Conservation (phyloP, 2,329 filamentous ascomycete genomes). For the Fusarium sp. region DNA sequence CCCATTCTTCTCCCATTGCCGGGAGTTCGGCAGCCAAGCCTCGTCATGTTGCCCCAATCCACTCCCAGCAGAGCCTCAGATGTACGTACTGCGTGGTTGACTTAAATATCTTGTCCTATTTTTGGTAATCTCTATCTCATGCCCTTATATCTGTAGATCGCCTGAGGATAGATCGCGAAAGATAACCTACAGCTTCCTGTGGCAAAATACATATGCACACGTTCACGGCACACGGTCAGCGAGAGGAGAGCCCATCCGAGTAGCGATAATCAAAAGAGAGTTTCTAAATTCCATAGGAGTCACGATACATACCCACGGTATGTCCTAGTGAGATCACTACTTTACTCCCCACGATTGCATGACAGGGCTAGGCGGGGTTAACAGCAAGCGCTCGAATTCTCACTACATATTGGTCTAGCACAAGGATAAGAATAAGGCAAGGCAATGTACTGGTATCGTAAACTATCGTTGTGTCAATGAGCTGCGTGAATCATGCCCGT, state of each 20-base stretch:
- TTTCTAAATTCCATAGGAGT: background rate
- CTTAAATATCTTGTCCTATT: conserved; percentile 11
- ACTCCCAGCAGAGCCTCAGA: conserved; percentile 25
- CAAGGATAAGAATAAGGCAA: conserved; percentile 11
- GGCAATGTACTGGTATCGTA: conserved; percentile 47
- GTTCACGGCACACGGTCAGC: background rate
- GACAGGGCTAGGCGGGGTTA: too few species aligned
- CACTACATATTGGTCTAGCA: background rate
- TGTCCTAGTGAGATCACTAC: conserved; percentile 10
- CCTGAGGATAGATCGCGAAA: background rate
- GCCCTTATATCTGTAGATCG: background rate
- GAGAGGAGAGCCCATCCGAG: background rate
- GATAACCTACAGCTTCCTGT: background rate
- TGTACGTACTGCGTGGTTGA: background rate
- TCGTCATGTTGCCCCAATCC: conserved; percentile 8
- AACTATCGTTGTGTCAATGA: conserved; percentile 47
- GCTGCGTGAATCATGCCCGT: conserved; percentile 46
- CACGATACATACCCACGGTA: conserved; percentile 4
- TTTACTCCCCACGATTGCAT: background rate
- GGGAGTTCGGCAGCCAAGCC: conserved; percentile 7
- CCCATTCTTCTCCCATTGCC: background rate
- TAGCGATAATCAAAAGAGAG: background rate
- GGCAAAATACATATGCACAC: background rate
- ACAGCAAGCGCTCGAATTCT: background rate
- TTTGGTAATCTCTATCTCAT: conserved; percentile 11